phyloP scores from a whole-genome alignment of 495 filamentous ascomycete genomes.

The Penicillium cataractarum region DNA sequence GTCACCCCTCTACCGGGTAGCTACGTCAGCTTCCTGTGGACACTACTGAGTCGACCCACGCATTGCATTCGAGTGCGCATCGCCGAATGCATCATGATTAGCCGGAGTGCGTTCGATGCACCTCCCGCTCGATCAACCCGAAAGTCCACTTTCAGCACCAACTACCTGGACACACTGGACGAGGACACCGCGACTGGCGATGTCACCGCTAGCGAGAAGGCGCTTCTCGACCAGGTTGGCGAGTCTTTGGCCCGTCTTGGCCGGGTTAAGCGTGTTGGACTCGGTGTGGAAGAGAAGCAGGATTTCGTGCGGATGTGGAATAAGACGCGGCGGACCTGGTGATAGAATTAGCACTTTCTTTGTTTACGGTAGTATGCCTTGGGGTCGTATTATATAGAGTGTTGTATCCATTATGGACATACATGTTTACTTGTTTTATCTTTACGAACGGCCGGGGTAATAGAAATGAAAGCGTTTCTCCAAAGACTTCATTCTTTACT shows the following conservation, averaged over 20 bases:
- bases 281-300: constrained; percentile 81
- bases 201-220: constrained; percentile 58
- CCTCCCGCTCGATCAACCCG: constrained; percentile 18
- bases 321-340: constrained; percentile 45
- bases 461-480: neutral
- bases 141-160: constrained; percentile 48
- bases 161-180: constrained; percentile 53
- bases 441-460: neutral
- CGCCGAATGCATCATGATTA: constrained; percentile 67
- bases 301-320: constrained; percentile 71
- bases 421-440: neutral
- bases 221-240: constrained; percentile 70
- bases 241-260: constrained; percentile 89
- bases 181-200: constrained; percentile 40
- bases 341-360: constrained; percentile 12
- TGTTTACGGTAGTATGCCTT: neutral
- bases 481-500: no score
- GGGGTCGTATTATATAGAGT: neutral
- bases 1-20: constrained; percentile 82
- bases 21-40: constrained; percentile 77
- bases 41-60: constrained; percentile 78
- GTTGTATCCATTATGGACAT: neutral
- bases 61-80: constrained; percentile 91
- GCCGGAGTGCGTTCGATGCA: constrained; percentile 27
- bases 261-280: constrained; percentile 84